These are phyloP conservation scores for Pichia rugopelliculosa DNA, from an alignment of 805 yeast species.

Conservation along the genomic window DNA sequence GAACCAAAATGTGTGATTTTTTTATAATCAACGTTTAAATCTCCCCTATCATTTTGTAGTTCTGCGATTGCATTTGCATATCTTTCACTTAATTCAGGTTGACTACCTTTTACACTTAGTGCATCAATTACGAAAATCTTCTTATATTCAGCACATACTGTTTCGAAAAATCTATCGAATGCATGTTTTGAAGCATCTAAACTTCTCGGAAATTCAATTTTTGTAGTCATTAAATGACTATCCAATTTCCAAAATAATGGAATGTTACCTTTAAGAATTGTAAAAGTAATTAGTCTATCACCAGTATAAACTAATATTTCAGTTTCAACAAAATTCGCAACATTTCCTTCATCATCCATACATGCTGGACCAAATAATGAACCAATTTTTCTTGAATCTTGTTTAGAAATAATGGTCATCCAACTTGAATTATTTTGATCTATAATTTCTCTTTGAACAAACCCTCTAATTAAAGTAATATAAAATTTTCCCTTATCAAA, in stretches of 20 bases:
- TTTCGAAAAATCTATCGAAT: conserved; percentile 42
- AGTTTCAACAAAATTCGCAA: conserved; percentile 52
- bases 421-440: conserved; percentile 21
- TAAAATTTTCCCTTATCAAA: conserved; percentile 44
- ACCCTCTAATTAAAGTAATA: conserved; percentile 44
- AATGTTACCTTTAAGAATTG: conserved; percentile 44
- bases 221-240: conserved; percentile 37
- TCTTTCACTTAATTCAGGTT: conserved; percentile 38
- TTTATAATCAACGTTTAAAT: conserved; percentile 20
- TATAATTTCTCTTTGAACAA: conserved; percentile 31
- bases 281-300: conserved; percentile 33
- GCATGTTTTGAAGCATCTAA: conserved; percentile 49
- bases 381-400: conserved; percentile 39
- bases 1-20: conserved; percentile 32
- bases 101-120: conserved; percentile 33
- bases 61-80: conserved; percentile 26
- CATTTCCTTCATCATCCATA: conserved; percentile 51
- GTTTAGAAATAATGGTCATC: conserved; percentile 45
- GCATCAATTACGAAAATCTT: conserved; percentile 45
- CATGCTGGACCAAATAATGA: conserved; percentile 51
- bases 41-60: conserved; percentile 8
- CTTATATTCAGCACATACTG: conserved; percentile 39
- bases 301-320: conserved; percentile 37
- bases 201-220: conserved; percentile 41
- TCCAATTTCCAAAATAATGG: conserved; percentile 51